Conservation (phyloP, 176 grass and related monocot species). For the Zea mays region Zm-B73-REFERENCE-NAM-5.0 NC_050098.1:163103501-163104000, state of each 20-base stretch:
- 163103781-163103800: not conserved
- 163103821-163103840: constrained; percentile 5
- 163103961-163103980: no score
- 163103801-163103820: not conserved
- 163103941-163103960: no score
- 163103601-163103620: constrained; percentile 28
- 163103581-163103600: constrained; percentile 33
- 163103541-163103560: not conserved
- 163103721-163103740: constrained; percentile 14
- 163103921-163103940: no score
- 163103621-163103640: not conserved
- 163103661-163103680: constrained; percentile 55
- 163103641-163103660: constrained; percentile 50
- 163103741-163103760: not conserved
- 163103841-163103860: constrained; percentile 19
- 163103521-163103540: not conserved
- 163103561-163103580: constrained; percentile 15
- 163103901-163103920: no score
- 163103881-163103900: no score
- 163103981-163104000: no score
- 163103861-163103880: not conserved
- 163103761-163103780: not conserved
- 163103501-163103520: not conserved
- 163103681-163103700: constrained; percentile 50
- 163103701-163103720: constrained; percentile 23